phyloP scores from a whole-genome alignment of 129 eudicot species.

The Flaveria sonorensis region DNA sequence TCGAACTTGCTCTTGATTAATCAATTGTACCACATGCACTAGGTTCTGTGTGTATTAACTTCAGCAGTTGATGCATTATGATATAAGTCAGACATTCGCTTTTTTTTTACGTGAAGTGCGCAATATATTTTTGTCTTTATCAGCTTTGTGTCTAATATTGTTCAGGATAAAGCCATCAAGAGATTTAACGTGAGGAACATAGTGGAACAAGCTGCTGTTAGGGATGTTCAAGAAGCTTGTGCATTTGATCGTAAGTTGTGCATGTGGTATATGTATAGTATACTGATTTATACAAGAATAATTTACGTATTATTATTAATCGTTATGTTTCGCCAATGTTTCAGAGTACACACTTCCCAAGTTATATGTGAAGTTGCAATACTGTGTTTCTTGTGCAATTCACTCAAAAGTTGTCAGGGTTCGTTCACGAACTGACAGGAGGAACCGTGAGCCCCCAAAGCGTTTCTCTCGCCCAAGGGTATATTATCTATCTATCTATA shows the following conservation, averaged over 20 bases:
- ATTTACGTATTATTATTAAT: neutral
- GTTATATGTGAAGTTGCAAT: constrained; percentile 74
- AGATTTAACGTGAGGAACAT: constrained; percentile 88
- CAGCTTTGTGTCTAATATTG: neutral
- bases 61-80: neutral
- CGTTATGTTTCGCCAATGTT: neutral
- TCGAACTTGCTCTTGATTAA: neutral
- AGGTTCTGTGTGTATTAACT: neutral
- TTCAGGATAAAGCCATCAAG: constrained; percentile 80
- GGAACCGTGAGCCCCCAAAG: constrained; percentile 91
- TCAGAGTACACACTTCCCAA: constrained; percentile 76
- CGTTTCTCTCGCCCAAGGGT: constrained; percentile 80
- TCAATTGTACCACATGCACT: no score
- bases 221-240: constrained; percentile 93
- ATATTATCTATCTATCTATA: neutral
- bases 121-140: neutral
- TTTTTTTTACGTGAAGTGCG: neutral
- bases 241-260: constrained; percentile 61
- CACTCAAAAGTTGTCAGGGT: constrained; percentile 87
- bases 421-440: constrained; percentile 63
- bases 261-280: neutral
- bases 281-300: neutral
- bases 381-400: constrained; percentile 82
- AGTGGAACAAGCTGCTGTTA: constrained; percentile 82
- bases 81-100: neutral